Evolutionary conservation across 768 basidiomycete species (phyloP), one percentile per base, ranked within the genome.

Genomic region (Lactarius trivialis): DNA sequence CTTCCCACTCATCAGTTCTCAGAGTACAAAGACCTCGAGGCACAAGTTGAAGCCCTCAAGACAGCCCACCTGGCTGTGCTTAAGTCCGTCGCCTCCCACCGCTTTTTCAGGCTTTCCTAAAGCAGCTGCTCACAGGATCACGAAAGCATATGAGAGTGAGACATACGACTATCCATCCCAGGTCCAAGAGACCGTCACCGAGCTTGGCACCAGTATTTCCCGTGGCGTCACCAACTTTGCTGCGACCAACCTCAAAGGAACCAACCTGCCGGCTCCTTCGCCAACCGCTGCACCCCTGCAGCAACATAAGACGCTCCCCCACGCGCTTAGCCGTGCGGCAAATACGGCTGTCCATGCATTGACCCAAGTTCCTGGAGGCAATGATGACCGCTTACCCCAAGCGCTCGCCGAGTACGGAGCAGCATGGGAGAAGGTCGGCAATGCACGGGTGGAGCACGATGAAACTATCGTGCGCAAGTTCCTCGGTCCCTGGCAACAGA

Each of bases 11-110:
- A 34, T 56, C 34, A 41, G 8, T 51, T 43, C 32, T 21, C 77
- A 91, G 96, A 99, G 74, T 99, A 98, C 81, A 94, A 88, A 70
- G 92, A 96, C 71, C 85, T 99, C 67, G 97, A 99, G 75, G 80
- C 86, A 51, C 88, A 93, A 60, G 97, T 98, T 43, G 97, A 99
- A 75, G 93, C 92, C 33, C 83, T 99, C 56, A 84, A 85, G 67
- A 76, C 81, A 50, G 88, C 91, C 5, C 93, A 96, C 71, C 71
- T 88, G 57, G 71, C 81, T 3, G 65, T 98, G 55, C 80, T 95
- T 75, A 97, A 88, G 92, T 90, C 66, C 58, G 83, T 74, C 36
- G 11, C 41, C 17, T 60, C 34, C 41, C 32, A 48, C 33, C 34
- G 34, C 26, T 57, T 43, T 37, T 24, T 12, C 54, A 24, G 24